Evolutionary conservation across 2,329 filamentous ascomycete genomes (phyloP).

Genomic region (Penicillium corylophilum): DNA sequence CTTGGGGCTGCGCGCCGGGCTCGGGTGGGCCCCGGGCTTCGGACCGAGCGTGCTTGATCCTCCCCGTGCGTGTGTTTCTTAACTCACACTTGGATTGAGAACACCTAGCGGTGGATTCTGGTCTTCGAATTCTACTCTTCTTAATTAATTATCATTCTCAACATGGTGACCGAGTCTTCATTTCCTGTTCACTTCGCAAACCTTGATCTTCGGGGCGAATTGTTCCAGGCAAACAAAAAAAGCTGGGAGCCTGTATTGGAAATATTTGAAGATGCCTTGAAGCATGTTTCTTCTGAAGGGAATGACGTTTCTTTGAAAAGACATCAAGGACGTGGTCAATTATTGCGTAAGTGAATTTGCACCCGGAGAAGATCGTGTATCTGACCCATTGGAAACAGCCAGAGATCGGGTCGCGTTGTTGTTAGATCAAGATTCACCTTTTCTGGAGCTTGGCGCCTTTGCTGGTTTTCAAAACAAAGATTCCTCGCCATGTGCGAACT

Average conservation of each 20-base stretch:
- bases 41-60: slow-evolving; percentile 10
- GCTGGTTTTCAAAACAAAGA: slow-evolving; percentile 36
- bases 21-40: slow-evolving; percentile 8
- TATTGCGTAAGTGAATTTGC: slow-evolving; percentile 23
- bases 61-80: neutral
- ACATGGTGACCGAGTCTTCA: slow-evolving; percentile 15
- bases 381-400: slow-evolving; percentile 23
- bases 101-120: no score
- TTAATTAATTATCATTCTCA: neutral
- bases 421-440: slow-evolving; percentile 41
- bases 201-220: slow-evolving; percentile 21
- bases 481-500: slow-evolving; percentile 39
- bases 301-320: slow-evolving; percentile 27
- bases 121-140: no score
- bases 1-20: neutral
- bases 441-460: slow-evolving; percentile 41
- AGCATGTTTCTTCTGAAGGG: slow-evolving; percentile 31
- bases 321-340: slow-evolving; percentile 31
- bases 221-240: slow-evolving; percentile 20
- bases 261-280: slow-evolving; percentile 29
- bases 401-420: slow-evolving; percentile 41
- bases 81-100: neutral
- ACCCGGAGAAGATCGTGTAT: neutral
- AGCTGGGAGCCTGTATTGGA: slow-evolving; percentile 35
- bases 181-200: slow-evolving; percentile 16